Conservation (phyloP, 2,329 filamentous ascomycete species). For the Alternaria rosae region DNA sequence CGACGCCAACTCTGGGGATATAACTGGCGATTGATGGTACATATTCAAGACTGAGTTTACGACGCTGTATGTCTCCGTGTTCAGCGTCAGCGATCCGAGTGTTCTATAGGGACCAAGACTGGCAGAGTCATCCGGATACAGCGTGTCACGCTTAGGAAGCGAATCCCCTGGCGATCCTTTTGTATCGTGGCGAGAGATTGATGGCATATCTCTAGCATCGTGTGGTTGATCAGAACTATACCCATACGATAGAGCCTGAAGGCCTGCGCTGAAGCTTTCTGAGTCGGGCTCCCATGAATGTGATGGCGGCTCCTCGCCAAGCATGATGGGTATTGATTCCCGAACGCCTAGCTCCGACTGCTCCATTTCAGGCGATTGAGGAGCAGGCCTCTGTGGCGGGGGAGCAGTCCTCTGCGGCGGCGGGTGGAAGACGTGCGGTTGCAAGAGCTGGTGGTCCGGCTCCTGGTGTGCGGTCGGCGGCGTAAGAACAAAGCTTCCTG, state of each 20-base stretch:
- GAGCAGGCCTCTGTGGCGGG: slow-evolving; percentile 13
- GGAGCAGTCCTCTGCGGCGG: slow-evolving; percentile 18
- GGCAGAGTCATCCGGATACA: slow-evolving; percentile 49
- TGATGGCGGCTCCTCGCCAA: slow-evolving; percentile 50
- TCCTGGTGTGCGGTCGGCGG: slow-evolving; percentile 33
- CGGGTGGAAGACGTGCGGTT: slow-evolving; percentile 39
- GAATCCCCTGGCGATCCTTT: slow-evolving; percentile 45
- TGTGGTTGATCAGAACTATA: slow-evolving; percentile 24
- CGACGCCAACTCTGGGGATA: slow-evolving; percentile 51
- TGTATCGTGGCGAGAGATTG: slow-evolving; percentile 36
- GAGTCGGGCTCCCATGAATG: slow-evolving; percentile 18
- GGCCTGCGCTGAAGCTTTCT: slow-evolving; percentile 19
- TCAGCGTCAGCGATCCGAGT: slow-evolving; percentile 42
- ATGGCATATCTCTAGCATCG: slow-evolving; percentile 16
- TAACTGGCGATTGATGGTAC: slow-evolving; percentile 48
- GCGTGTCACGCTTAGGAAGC: slow-evolving; percentile 42
- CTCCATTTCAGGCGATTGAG: slow-evolving; percentile 29
- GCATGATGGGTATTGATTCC: slow-evolving; percentile 65
- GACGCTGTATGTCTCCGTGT: slow-evolving; percentile 54
- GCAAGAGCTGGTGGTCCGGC: slow-evolving; percentile 35
- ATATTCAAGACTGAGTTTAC: slow-evolving; percentile 52
- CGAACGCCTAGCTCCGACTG: slow-evolving; percentile 59
- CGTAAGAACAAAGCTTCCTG: slow-evolving; percentile 64
- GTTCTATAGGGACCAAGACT: slow-evolving; percentile 46
- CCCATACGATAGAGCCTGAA: slow-evolving; percentile 19